Evolutionary conservation across 2,329 filamentous ascomycete genomes (phyloP).

Genomic region (Trichoderma atroviride): DNA sequence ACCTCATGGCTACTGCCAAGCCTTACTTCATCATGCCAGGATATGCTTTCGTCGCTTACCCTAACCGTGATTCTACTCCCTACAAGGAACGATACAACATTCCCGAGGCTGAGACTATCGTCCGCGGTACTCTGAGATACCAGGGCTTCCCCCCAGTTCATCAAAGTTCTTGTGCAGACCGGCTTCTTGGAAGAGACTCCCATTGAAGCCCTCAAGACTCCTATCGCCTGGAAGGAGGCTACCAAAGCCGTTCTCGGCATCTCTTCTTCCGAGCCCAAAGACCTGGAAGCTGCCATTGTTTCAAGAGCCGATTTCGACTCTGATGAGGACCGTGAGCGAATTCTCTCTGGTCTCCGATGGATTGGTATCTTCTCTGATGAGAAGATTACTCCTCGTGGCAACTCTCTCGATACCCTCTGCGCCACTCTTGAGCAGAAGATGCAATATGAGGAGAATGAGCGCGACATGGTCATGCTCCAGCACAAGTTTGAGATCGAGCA

Average conservation of each 20-base stretch:
- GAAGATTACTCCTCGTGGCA: slow-evolving; percentile 70
- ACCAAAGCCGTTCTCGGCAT: slow-evolving; percentile 76
- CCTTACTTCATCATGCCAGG: slow-evolving; percentile 79
- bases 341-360: slow-evolving; percentile 71
- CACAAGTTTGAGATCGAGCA: slow-evolving; percentile 84
- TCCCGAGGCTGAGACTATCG: slow-evolving; percentile 86
- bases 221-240: slow-evolving; percentile 81
- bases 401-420: slow-evolving; percentile 88
- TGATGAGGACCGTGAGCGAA: slow-evolving; percentile 63
- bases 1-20: slow-evolving; percentile 82
- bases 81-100: slow-evolving; percentile 91
- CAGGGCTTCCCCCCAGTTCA: slow-evolving; percentile 88
- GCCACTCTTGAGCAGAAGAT: slow-evolving; percentile 89
- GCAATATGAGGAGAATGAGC: slow-evolving; percentile 80
- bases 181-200: slow-evolving; percentile 81
- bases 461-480: slow-evolving; percentile 75
- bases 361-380: slow-evolving; percentile 67
- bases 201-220: slow-evolving; percentile 54
- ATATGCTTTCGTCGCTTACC: slow-evolving; percentile 88
- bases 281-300: slow-evolving; percentile 72
- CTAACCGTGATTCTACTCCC: slow-evolving; percentile 85
- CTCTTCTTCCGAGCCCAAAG: slow-evolving; percentile 57
- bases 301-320: slow-evolving; percentile 74
- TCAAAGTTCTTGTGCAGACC: slow-evolving; percentile 84
- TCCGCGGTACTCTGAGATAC: slow-evolving; percentile 73